Percentiles rank a stretch among this genome's conserved stretches.
phyloP scores from a whole-genome alignment of 139 green algal genomes.

The Dunaliella sp. region DNA sequence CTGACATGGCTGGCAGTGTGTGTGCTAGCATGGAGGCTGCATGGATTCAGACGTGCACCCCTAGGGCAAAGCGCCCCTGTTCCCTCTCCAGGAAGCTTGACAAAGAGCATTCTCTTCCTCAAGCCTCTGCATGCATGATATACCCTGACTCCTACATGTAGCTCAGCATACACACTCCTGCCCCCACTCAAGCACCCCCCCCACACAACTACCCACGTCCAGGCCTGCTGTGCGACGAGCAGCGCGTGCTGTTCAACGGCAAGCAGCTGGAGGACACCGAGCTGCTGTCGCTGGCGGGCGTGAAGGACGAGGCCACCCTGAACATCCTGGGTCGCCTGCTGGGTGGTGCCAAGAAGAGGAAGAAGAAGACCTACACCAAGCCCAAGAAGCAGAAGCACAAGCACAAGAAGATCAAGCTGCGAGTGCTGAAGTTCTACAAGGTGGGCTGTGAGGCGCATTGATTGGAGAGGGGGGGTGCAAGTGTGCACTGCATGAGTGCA shows the following conservation, averaged over 20 bases:
- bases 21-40: background rate
- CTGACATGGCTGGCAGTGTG: too few relatives aligned
- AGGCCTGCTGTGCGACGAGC: slow-evolving; percentile 71
- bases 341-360: slow-evolving; percentile 98
- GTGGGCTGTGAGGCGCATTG: slow-evolving; percentile 21
- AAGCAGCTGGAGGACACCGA: slow-evolving; percentile 73
- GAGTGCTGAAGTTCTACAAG: slow-evolving; percentile 81
- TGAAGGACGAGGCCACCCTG: slow-evolving; percentile 79
- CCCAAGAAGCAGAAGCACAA: slow-evolving; percentile 99
- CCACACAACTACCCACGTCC: too few relatives aligned
- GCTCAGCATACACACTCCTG: too few relatives aligned
- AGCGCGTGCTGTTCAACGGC: slow-evolving; percentile 79
- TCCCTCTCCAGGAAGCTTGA: too few relatives aligned
- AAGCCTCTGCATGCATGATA: too few relatives aligned
- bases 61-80: background rate
- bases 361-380: slow-evolving; percentile 99
- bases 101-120: too few relatives aligned
- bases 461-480: too few relatives aligned
- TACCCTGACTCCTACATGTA: too few relatives aligned
- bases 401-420: slow-evolving; percentile 98
- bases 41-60: background rate
- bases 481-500: too few relatives aligned
- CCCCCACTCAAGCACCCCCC: too few relatives aligned
- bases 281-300: slow-evolving; percentile 68
- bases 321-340: slow-evolving; percentile 85